phyloP scores from a whole-genome alignment of 1,284 basidiomycete species.

The Mycosarcoma maydis region DNA sequence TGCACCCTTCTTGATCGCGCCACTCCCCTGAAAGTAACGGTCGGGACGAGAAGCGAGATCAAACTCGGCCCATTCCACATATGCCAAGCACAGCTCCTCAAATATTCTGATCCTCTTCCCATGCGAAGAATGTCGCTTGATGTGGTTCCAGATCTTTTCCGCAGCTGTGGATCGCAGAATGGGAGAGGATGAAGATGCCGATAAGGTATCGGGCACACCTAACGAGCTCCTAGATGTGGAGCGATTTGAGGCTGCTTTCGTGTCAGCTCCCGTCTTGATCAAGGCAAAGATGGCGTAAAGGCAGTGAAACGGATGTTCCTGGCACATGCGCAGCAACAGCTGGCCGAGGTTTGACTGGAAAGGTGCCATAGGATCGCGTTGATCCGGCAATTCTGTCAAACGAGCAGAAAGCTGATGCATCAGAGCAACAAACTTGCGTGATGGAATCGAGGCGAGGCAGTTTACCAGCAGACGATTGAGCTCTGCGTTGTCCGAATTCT shows the following conservation, averaged over 20 bases:
- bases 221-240: constrained; percentile 15
- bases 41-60: constrained; percentile 68
- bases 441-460: constrained; percentile 77
- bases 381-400: constrained; percentile 67
- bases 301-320: constrained; percentile 92
- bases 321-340: constrained; percentile 80
- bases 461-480: constrained; percentile 72
- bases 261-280: constrained; percentile 47
- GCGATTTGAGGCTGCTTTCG: constrained; percentile 17
- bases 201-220: background rate
- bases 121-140: constrained; percentile 70
- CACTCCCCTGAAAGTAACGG: constrained; percentile 34
- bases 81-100: constrained; percentile 77
- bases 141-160: constrained; percentile 74
- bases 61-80: constrained; percentile 81
- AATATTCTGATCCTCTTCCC: constrained; percentile 72
- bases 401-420: constrained; percentile 92
- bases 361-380: constrained; percentile 63
- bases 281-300: constrained; percentile 86
- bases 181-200: constrained; percentile 23
- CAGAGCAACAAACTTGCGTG: constrained; percentile 87
- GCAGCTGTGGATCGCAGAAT: constrained; percentile 75
- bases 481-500: constrained; percentile 76
- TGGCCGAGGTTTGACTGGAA: constrained; percentile 76
- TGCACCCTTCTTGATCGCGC: constrained; percentile 38